Evolutionary conservation across 768 basidiomycete species (phyloP), one percentile per base, ranked within the genome.

Genomic region (Crucibulum laeve): DNA sequence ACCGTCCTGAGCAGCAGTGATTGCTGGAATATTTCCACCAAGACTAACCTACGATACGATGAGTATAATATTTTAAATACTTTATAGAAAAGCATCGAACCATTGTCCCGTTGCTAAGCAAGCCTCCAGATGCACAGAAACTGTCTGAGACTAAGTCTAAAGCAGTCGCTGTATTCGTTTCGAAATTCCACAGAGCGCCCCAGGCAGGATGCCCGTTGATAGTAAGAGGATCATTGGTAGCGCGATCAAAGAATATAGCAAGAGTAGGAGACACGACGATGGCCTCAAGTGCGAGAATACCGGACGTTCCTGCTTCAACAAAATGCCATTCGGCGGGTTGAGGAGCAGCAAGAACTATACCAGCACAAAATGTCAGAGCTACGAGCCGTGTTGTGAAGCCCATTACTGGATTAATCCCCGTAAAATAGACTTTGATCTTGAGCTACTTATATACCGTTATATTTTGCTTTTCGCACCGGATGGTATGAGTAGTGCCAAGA

Each of bases 121-220:
- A 64, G 3, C 63, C 64, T 8, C 69, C 69, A 19, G 66, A 67
- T 1, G 66, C 71, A 51, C 70, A 73, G 55, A 69, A 73, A n/a
- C 60, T 61, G 45, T 73, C 63, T 14, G 65, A 61, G 6, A 61
- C 41, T 14, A 67, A 50, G 34, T 61, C 53, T 5, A 69, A 44
- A 6, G 68, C 54, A 11, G 63, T 60, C 1, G 62, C 60, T 3
- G 54, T 62, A 30, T 69, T 65, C 1, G 70, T 70, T 46, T 62
- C 55, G 10, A 74, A 50, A 43, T 73, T 61, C 52, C 70, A 65
- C 14, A 74, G 56, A 5, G 67, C 69, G 22, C 66, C 68, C 73
- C 72, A 74, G 7, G 73, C 73, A 14, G 67, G 56, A 45, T 71
- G 70, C 1, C 65, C 67, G 39, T 71, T 59, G 43, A 73, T 55